A percentile compares a stretch with the other conserved stretches of the same genome.
These are phyloP conservation scores for Mortierella hygrophila DNA, from an alignment of 192 early-diverging fungal species.

Conservation along the genomic window DNA sequence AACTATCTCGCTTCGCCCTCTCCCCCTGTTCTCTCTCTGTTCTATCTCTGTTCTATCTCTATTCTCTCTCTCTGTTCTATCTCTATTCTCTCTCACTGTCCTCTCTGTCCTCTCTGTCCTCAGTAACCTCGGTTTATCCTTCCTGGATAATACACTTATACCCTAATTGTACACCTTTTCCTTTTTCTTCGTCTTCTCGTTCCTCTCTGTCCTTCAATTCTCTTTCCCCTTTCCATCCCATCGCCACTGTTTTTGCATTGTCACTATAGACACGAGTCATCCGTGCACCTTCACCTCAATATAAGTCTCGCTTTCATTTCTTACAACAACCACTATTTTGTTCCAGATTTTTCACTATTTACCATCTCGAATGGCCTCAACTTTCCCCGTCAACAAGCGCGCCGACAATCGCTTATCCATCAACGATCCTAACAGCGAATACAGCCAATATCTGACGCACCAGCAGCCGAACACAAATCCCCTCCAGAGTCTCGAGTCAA, in stretches of 20 bases:
- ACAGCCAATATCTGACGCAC: conserved; percentile 32
- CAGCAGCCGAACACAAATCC: conserved; percentile 11
- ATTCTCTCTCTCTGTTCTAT: not conserved
- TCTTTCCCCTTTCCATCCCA: not conserved
- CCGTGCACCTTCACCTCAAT: too few species aligned
- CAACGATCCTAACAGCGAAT: conserved; percentile 25
- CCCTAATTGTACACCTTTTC: not conserved
- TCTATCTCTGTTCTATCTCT: not conserved
- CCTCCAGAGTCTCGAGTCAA: not conserved
- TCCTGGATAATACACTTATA: not conserved
- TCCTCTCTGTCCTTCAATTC: not conserved
- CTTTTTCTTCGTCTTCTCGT: too few species aligned
- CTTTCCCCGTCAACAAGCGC: not conserved
- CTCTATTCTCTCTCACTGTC: not conserved
- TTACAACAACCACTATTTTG: not conserved
- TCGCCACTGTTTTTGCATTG: too few species aligned
- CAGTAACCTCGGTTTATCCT: not conserved
- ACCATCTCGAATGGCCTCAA: conserved; percentile 1
- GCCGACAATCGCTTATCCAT: conserved; percentile 32
- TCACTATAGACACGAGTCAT: too few species aligned
- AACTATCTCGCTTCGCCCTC: not conserved
- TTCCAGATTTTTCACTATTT: not conserved
- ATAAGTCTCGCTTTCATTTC: too few species aligned
- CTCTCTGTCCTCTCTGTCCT: not conserved
- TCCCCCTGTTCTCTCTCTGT: not conserved